A percentile compares a stretch with the other conserved stretches of the same genome.
Evolutionary conservation across 306 rosid genomes (phyloP).

Genomic region (Abrus pulchellus): DNA sequence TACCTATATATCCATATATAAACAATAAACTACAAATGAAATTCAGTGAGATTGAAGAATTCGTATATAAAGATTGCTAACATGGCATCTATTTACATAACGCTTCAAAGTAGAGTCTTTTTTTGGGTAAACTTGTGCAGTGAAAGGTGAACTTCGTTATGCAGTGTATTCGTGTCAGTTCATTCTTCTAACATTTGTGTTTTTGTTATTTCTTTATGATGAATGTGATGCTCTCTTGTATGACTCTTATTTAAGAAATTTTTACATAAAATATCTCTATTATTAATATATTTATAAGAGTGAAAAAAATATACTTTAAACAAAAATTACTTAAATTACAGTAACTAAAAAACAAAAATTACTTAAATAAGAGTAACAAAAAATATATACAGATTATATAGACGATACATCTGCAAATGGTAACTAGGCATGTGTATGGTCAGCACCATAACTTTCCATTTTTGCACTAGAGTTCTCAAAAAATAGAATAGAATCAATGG

Average conservation of each 20-base stretch:
- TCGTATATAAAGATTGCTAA: background rate
- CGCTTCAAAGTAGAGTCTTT: background rate
- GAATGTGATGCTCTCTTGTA: background rate
- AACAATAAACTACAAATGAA: background rate
- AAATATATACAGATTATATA: too few relatives aligned
- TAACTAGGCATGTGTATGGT: too few relatives aligned
- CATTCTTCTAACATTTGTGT: background rate
- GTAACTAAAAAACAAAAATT: too few relatives aligned
- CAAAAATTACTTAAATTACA: too few relatives aligned
- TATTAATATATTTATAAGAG: too few relatives aligned
- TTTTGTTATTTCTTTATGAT: background rate
- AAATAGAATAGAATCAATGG: too few relatives aligned
- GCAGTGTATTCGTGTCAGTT: background rate
- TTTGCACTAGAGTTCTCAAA: too few relatives aligned
- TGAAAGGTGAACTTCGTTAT: background rate
- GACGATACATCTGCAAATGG: too few relatives aligned
- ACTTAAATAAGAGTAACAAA: too few relatives aligned
- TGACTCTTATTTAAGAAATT: background rate
- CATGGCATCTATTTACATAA: background rate
- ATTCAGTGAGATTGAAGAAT: background rate
- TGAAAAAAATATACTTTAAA: too few relatives aligned
- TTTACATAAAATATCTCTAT: too few relatives aligned
- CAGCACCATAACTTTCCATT: too few relatives aligned
- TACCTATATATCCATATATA: background rate
- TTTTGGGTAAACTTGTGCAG: background rate